Evolutionary conservation across 768 basidiomycete species (phyloP), one percentile per base, ranked within the genome.

Genomic region (Termitomyces sp.): DNA sequence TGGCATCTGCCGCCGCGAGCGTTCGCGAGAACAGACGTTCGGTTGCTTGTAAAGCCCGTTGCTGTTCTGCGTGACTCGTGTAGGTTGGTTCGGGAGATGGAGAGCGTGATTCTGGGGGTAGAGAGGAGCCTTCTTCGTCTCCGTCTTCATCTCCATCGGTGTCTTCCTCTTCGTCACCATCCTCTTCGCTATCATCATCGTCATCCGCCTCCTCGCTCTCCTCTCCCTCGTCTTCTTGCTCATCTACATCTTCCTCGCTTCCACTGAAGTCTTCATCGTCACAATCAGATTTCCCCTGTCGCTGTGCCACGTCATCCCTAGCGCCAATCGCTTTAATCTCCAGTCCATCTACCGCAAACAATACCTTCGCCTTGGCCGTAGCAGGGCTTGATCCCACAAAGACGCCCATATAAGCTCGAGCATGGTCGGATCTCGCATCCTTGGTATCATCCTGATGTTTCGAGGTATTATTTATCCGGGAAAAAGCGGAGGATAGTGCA

Each of bases 401-500:
- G 45, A 92, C 79, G 0, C 83, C 82, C 16, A 93, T 73, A 66
- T 87, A 85, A 1, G 78, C 84, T 9, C 78, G 79, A 7, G 56
- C 5, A 71, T 63, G 28, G 42, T 59, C 42, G 57, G 39, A 13
- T 24, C 39, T 44, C 8, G 15, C 20, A 16, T 2, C 24, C 8
- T 24, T 45, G 16, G 13, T 28, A 28, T 22, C 16, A n/a, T 22
- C 46, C n/a, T 54, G 56, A 46, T 13, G n/a, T 48, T 57, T 22
- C 12, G 45, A 45, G 13, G 24, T 20, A n/a, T 36, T 24, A 3
- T 63, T 50, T 57, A 44, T 67, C 1, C 68, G 71, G 1, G 88
- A 86, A 20, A 90, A 74, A 0, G 91, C 87, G 0, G 85, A 86
- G 1, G 90, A 89, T 6, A 93, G 77, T 0, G 89, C 83, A 9